phyloP scores from a whole-genome alignment of 805 yeast species.

The Starmerella scarabaei region DNA sequence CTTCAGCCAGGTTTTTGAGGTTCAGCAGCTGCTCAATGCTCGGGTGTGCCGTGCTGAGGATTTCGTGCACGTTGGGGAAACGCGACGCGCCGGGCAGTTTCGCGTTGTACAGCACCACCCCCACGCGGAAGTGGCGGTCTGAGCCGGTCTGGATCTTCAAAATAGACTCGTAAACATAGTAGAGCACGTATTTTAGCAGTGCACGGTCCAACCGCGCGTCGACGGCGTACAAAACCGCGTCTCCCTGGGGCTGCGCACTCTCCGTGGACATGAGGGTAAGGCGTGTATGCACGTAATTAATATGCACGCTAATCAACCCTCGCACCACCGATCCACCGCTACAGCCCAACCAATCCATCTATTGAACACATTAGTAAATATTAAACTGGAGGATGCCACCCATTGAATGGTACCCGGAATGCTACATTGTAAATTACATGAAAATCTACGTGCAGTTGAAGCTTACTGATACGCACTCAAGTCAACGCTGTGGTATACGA shows the following conservation, averaged over 20 bases:
- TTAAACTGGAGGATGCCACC: too few species aligned
- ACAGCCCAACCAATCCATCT: too few species aligned
- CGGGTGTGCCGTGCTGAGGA: constrained; percentile 1
- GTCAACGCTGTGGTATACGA: too few species aligned
- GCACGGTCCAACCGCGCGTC: constrained; percentile 1
- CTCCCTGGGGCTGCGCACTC: constrained; percentile 3
- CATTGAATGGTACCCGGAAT: too few species aligned
- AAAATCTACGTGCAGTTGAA: too few species aligned
- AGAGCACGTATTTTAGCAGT: background rate
- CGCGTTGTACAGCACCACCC: background rate
- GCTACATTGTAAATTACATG: too few species aligned
- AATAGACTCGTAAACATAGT: background rate
- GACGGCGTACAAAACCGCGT: constrained; percentile 4
- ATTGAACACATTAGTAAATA: too few species aligned
- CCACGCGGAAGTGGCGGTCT: too few species aligned
- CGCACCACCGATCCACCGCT: too few species aligned
- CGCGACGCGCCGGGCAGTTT: background rate
- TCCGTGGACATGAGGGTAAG: constrained; percentile 7
- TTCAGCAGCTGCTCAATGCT: background rate
- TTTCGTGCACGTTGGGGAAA: background rate
- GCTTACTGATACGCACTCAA: too few species aligned
- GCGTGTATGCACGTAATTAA: too few species aligned
- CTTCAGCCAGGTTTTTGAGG: background rate
- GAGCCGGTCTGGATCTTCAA: background rate
- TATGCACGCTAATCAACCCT: too few species aligned